Evolutionary conservation across 768 basidiomycete genomes (phyloP).

Genomic region (Pleurotus giganteus): DNA sequence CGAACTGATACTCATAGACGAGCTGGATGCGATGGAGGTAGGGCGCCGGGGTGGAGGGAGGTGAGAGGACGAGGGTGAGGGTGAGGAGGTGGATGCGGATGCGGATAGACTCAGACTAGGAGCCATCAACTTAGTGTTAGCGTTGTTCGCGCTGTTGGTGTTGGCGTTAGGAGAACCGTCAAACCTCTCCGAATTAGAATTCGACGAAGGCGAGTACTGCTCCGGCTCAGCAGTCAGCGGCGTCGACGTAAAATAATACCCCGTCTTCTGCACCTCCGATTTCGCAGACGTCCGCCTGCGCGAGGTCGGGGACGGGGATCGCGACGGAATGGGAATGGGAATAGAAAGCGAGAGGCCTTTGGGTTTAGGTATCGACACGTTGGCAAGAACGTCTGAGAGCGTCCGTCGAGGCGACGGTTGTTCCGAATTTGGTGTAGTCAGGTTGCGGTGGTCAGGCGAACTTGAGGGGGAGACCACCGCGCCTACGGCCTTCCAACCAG

Average conservation of each 20-base stretch:
- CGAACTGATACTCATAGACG: slow-evolving; percentile 1
- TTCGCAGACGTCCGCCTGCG: not conserved
- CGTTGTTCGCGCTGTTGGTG: too few species aligned
- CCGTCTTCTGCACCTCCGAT: not conserved
- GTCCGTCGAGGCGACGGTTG: not conserved
- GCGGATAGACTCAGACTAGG: too few species aligned
- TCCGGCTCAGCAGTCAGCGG: slow-evolving; percentile 23
- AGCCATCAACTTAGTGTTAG: too few species aligned
- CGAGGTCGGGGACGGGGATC: not conserved
- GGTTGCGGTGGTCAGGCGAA: slow-evolving; percentile 10
- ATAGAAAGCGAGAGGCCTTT: not conserved
- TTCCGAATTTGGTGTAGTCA: slow-evolving; percentile 8
- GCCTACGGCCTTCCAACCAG: slow-evolving; percentile 42
- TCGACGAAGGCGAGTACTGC: slow-evolving; percentile 3
- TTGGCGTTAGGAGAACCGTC: not conserved
- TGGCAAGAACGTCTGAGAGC: not conserved
- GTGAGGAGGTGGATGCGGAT: too few species aligned
- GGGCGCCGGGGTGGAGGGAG: not conserved
- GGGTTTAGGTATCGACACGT: not conserved
- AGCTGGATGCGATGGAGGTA: slow-evolving; percentile 5
- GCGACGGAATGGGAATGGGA: not conserved
- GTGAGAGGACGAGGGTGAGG: not conserved
- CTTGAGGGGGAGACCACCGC: too few species aligned
- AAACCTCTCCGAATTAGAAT: not conserved
- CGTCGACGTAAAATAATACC: slow-evolving; percentile 22